Evolutionary conservation across 257 asterid species (phyloP), one percentile per base, ranked within the genome.

Genomic region (Cynanchum wilfordii): DNA sequence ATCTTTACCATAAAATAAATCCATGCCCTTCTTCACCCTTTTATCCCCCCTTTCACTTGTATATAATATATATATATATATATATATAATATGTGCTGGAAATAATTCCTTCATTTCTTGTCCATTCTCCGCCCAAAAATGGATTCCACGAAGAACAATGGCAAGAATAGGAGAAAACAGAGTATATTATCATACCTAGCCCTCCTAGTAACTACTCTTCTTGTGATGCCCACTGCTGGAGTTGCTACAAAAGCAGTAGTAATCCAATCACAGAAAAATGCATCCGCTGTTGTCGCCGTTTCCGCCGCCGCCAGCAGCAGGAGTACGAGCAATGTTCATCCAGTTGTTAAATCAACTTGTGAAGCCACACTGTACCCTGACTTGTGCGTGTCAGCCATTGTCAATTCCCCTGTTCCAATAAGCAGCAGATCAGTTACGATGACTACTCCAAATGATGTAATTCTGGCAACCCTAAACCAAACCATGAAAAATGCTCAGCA

Each of bases 351-450:
- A 51, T 72, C 69, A 36, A 42, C 76, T 27, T 72, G 76, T 45
- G 57, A 59, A 58, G 51, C 69, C 33, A 72, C 69, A 22, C 16
- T 72, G 44, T 59, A 59, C 60, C 76, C 76, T 13, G 69, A 72
- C 8, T 24, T 72, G 36, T 72, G 76, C 47, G 17, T 72, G 8
- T 72, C 69, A 25, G 12, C 76, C 44, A 51, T 72, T 12, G 59
- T 24, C 24, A 36, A 36, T 24, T 3, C 69, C 13, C 29, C 29
- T 36, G 29, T 24, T 19, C 27, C 56, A 40, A 4, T 55, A 9
- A 44, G 13, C 7, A 10, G 25, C 33, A 0, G 19, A 16, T n/a
- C 42, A 0, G 20, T 1, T 3, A 59, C 24, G 0, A 38, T 3
- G 52, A 72, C 45, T 30, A 72, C 45, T 20, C 59, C 69, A 10